These are phyloP conservation scores for Lodderomyces jiufengensis DNA, from an alignment of 1,139 yeast genomes.

Conservation along the genomic window DNA sequence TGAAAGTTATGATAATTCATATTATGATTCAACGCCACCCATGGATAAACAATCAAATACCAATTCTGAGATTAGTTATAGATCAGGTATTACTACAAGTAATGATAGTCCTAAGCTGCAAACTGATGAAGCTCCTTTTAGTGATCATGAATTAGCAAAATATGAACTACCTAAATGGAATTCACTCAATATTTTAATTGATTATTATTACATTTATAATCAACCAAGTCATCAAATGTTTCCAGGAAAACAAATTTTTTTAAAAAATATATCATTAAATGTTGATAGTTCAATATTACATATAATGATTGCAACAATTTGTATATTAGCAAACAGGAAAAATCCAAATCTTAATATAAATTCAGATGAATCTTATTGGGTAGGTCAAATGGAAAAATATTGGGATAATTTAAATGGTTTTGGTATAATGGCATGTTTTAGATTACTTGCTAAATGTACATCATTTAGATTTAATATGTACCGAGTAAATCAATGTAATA, in stretches of 20 bases:
- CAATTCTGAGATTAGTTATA: background rate
- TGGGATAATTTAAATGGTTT: constrained; percentile 33
- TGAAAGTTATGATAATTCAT: too few relatives aligned
- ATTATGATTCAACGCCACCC: background rate
- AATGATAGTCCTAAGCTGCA: background rate
- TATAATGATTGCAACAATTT: constrained; percentile 44
- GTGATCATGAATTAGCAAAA: constrained; percentile 13
- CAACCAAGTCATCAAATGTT: constrained; percentile 46
- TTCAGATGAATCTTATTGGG: constrained; percentile 38
- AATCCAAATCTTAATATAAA: constrained; percentile 13
- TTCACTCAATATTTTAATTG: constrained; percentile 35
- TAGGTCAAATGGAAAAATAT: constrained; percentile 29
- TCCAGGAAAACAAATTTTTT: constrained; percentile 37
- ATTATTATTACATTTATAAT: constrained; percentile 45
- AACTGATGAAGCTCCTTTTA: constrained; percentile 8
- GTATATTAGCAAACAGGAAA: constrained; percentile 23
- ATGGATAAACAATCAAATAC: background rate
- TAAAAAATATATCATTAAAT: constrained; percentile 29
- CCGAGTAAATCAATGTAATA: constrained; percentile 14
- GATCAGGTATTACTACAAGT: background rate
- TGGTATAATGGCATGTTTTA: constrained; percentile 22
- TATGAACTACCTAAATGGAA: constrained; percentile 44
- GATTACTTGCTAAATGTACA: constrained; percentile 18
- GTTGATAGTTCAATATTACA: constrained; percentile 42
- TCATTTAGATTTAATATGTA: constrained; percentile 14